These are phyloP conservation scores for Mycena pura DNA, from an alignment of 768 basidiomycete genomes.

Conservation along the genomic window DNA sequence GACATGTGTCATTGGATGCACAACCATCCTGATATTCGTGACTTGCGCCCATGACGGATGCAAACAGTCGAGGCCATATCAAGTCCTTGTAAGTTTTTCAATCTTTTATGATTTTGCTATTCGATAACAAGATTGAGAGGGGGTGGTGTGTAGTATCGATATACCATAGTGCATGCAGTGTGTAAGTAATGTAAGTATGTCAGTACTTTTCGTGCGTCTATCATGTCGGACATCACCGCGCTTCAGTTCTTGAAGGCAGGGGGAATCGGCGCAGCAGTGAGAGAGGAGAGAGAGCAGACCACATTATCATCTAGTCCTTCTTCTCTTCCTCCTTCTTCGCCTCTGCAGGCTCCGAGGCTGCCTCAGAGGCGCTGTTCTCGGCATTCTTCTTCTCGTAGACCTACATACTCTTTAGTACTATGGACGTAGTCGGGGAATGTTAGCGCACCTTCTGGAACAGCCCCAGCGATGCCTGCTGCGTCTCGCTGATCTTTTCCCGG, in stretches of 20 bases:
- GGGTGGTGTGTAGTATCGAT: slow-evolving; percentile 23
- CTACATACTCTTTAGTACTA: slow-evolving; percentile 28
- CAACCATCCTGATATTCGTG: too few relatives aligned
- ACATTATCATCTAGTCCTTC: slow-evolving; percentile 69
- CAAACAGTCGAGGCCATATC: too few relatives aligned
- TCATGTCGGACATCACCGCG: too few relatives aligned
- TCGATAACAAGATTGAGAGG: slow-evolving; percentile 24
- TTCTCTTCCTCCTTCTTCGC: slow-evolving; percentile 77
- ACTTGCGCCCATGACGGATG: too few relatives aligned
- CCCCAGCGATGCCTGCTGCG: slow-evolving; percentile 92
- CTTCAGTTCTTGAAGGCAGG: too few relatives aligned
- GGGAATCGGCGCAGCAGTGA: slow-evolving; percentile 14
- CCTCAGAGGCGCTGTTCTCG: slow-evolving; percentile 61
- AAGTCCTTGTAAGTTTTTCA: too few relatives aligned
- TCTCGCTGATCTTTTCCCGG: slow-evolving; percentile 91
- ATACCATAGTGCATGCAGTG: slow-evolving; percentile 25
- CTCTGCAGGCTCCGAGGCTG: slow-evolving; percentile 41
- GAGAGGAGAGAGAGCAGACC: slow-evolving; percentile 11
- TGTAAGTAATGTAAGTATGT: slow-evolving; percentile 22
- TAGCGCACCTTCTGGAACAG: slow-evolving; percentile 89
- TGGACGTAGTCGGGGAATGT: background rate
- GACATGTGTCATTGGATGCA: too few relatives aligned
- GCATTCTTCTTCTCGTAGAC: slow-evolving; percentile 92
- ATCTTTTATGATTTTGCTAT: slow-evolving; percentile 22
- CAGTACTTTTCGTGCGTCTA: slow-evolving; percentile 26